These are phyloP conservation scores for Zygnema circumcarinatum DNA, from an alignment of 139 green algal genomes.

Conservation along the genomic window DNA sequence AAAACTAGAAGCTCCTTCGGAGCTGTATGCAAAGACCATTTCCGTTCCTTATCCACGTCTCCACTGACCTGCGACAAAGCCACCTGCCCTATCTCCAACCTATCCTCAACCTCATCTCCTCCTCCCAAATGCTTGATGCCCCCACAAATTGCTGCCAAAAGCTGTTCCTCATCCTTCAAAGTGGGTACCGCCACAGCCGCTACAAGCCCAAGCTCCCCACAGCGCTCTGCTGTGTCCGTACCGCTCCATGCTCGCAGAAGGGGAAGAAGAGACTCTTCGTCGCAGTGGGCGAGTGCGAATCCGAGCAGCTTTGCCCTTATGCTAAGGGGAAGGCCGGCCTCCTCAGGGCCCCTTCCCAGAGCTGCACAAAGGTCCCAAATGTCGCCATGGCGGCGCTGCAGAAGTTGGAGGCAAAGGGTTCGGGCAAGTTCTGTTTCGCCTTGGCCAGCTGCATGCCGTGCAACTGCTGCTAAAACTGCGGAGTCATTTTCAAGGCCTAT, in stretches of 20 bases:
- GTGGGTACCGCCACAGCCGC: conserved; percentile 16
- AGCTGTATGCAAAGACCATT: not conserved
- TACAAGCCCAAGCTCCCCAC: conserved; percentile 12
- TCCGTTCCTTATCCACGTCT: not conserved
- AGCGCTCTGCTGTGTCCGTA: not conserved
- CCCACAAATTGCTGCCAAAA: conserved; percentile 8
- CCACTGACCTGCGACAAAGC: conserved; percentile 25
- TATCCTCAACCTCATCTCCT: not conserved
- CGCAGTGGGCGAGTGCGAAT: conserved; percentile 46
- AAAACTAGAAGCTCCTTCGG: conserved; percentile 36
- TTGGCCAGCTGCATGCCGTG: conserved; percentile 8
- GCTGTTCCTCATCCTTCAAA: conserved; percentile 20
- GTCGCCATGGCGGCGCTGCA: not conserved
- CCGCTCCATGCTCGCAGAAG: conserved; percentile 41
- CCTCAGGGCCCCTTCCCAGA: conserved; percentile 30
- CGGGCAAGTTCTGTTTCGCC: conserved; percentile 17
- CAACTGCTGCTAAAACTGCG: conserved; percentile 22
- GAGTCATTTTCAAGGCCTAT: conserved; percentile 12
- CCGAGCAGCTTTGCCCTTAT: conserved; percentile 19
- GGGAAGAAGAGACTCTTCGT: conserved; percentile 30
- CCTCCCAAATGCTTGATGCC: not conserved
- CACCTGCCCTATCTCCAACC: not conserved
- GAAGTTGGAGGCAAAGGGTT: conserved; percentile 22
- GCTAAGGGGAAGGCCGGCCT: not conserved
- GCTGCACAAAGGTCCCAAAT: conserved; percentile 53